Conservation (phyloP, 768 basidiomycete genomes). For the Pleurotus sapidus region DNA sequence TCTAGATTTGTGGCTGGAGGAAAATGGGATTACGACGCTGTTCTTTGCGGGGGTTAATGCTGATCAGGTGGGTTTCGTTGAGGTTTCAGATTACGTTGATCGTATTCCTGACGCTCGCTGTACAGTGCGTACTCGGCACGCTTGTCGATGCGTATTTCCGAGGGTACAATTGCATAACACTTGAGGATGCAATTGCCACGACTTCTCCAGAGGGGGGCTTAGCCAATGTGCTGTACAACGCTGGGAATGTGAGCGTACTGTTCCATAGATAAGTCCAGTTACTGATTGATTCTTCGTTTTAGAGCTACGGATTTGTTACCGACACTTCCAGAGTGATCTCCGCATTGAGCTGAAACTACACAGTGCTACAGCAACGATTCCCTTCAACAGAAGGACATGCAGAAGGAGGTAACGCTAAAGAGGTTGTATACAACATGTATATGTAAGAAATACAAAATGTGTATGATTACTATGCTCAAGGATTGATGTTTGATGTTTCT, state of each 20-base stretch:
- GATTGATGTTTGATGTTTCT: not conserved
- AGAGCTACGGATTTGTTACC: slow-evolving; percentile 10
- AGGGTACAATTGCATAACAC: slow-evolving; percentile 61
- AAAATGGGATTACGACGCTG: slow-evolving; percentile 59
- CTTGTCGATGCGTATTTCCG: slow-evolving; percentile 60
- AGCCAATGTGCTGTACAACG: slow-evolving; percentile 58
- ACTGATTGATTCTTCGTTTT: not conserved
- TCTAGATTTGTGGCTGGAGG: slow-evolving; percentile 59
- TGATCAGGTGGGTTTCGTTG: slow-evolving; percentile 45
- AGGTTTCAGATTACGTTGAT: too few species aligned
- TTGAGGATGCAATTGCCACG: slow-evolving; percentile 61
- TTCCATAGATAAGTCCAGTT: not conserved
- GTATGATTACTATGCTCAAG: not conserved
- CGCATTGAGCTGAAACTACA: not conserved
- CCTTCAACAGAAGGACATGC: not conserved
- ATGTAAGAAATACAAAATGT: not conserved
- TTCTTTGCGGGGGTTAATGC: slow-evolving; percentile 67
- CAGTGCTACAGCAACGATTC: too few species aligned
- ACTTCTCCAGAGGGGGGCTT: slow-evolving; percentile 55
- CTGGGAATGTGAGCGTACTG: slow-evolving; percentile 41
- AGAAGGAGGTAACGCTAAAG: not conserved
- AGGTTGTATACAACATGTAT: not conserved
- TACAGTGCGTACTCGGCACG: slow-evolving; percentile 65
- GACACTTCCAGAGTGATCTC: slow-evolving; percentile 9
- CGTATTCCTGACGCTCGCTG: too few species aligned